Evolutionary conservation across 1,139 yeast genomes (phyloP).

Genomic region (Protomyces lactucae-debilis): DNA sequence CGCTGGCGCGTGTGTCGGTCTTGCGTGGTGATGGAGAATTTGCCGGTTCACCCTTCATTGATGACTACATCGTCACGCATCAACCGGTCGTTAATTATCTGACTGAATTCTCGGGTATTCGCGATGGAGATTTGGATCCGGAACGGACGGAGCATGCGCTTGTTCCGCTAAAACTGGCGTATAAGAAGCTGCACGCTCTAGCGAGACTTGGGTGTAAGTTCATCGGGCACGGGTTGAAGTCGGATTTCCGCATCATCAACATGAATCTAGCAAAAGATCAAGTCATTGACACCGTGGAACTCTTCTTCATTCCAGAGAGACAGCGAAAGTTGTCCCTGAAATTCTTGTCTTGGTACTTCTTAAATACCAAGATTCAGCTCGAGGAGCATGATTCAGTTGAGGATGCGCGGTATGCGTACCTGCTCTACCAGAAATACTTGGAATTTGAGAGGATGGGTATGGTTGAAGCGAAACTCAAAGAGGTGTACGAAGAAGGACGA

Average conservation of each 20-base stretch:
- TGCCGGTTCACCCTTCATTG: conserved; percentile 77
- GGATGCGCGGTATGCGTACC: conserved; percentile 84
- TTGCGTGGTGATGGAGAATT: conserved; percentile 68
- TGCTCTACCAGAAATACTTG: conserved; percentile 66
- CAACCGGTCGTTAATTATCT: conserved; percentile 69
- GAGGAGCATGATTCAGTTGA: conserved; percentile 97
- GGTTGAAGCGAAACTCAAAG: conserved; percentile 58
- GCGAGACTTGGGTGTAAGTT: conserved; percentile 84
- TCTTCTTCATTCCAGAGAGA: conserved; percentile 65
- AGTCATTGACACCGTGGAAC: conserved; percentile 82
- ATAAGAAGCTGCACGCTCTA: conserved; percentile 81
- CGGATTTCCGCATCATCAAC: conserved; percentile 90
- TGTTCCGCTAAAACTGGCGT: conserved; percentile 74
- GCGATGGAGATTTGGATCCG: conserved; percentile 84
- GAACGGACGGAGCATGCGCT: conserved; percentile 58
- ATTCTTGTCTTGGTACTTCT: conserved; percentile 74
- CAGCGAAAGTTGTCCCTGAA: conserved; percentile 79
- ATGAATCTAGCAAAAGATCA: conserved; percentile 64
- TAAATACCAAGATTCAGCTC: conserved; percentile 72
- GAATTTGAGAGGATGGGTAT: conserved; percentile 55
- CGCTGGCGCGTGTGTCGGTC: conserved; percentile 86
- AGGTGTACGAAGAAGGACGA: conserved; percentile 73
- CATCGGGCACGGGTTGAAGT: conserved; percentile 89
- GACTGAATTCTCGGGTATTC: conserved; percentile 88
- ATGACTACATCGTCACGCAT: conserved; percentile 79